Base-by-base conservation (phyloP, 1,284 basidiomycete species). In the Rhodotorula sp. region DNA sequence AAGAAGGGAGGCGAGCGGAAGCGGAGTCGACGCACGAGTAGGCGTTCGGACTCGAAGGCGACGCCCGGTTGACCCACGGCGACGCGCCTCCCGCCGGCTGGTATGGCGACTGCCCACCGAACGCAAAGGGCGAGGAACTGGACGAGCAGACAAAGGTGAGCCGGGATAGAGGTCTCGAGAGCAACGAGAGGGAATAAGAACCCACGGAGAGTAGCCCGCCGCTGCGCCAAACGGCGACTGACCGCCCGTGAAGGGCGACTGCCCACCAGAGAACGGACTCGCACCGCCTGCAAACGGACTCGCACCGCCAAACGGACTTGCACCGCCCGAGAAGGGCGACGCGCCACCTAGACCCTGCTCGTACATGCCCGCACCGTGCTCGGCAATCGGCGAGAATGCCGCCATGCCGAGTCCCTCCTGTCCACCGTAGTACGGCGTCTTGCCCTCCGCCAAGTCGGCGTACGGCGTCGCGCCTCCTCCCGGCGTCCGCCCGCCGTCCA, bases 301-400 rank as follows among this genome's bases (percentile, higher is more conserved):
- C 61, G 69, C 34, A 42, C 45, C 45, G 34, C 41, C 55, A 41
- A 56, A 56, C 34, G 55, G 55, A 7, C 34, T 42, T 12, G 55
- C 60, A 23, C 62, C 62, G 10, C 57, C 68, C 0, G 48, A n/a
- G 23, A 61, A 56, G 19, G 56, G 64, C 23, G 61, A 72, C 42
- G 44, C 46, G n/a, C 66, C 66, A 41, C 66, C 66, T n/a, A 46
- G 46, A 77, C 82, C 83, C 64, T 80, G 79, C 87, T 90, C 68
- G 85, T 82, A 88, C 84, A 90, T 91, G 71, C 86, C 85, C 61
- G 90, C 91, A 66, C 91, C 91, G 71, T 90, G 92, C 76, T 90
- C 89, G 46, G 91, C 92, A 61, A 99, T 88, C 0, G 97, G 97
- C 48, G 95, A 97, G 87, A 99, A 99, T 0, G 91, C 88, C 44